These are phyloP conservation scores for Claviceps cyperi DNA, from an alignment of 2,329 filamentous ascomycete genomes.

Conservation along the genomic window DNA sequence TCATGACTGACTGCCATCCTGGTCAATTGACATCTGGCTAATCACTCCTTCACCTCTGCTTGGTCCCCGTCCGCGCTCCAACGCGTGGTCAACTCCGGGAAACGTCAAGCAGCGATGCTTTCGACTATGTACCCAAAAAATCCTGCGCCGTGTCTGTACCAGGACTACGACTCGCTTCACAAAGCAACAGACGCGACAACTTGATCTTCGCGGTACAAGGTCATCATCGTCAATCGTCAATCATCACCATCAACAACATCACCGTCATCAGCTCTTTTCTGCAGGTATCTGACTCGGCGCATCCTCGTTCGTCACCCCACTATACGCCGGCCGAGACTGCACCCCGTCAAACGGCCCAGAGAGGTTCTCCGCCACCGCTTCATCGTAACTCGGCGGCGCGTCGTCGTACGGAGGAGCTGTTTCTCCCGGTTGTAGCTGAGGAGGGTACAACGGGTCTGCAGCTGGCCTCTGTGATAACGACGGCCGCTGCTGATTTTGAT, in stretches of 20 bases:
- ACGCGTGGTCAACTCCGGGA: too few relatives aligned
- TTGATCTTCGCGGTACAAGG: background rate
- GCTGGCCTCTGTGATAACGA: slow-evolving; percentile 15
- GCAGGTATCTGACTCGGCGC: slow-evolving; percentile 35
- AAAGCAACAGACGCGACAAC: background rate
- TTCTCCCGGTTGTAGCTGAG: slow-evolving; percentile 34
- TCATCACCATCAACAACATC: background rate
- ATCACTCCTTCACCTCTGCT: too few relatives aligned
- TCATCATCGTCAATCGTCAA: background rate
- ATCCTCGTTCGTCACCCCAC: slow-evolving; percentile 47
- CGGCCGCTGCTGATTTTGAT: slow-evolving; percentile 4
- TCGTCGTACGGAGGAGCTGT: slow-evolving; percentile 44
- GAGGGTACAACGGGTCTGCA: slow-evolving; percentile 41
- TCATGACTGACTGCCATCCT: too few relatives aligned
- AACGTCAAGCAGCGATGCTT: too few relatives aligned
- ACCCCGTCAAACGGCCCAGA: slow-evolving; percentile 51
- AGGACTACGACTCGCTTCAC: too few relatives aligned
- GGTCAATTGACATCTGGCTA: too few relatives aligned
- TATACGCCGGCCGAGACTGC: slow-evolving; percentile 50
- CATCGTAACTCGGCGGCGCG: slow-evolving; percentile 89
- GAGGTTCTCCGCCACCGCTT: slow-evolving; percentile 70
- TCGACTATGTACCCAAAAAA: too few relatives aligned
- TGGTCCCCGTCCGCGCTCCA: too few relatives aligned
- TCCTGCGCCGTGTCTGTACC: too few relatives aligned
- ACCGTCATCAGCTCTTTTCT: slow-evolving; percentile 21